These are phyloP conservation scores for Kodamaea sp. DNA, from an alignment of 1,139 yeast species.

Conservation along the genomic window DNA sequence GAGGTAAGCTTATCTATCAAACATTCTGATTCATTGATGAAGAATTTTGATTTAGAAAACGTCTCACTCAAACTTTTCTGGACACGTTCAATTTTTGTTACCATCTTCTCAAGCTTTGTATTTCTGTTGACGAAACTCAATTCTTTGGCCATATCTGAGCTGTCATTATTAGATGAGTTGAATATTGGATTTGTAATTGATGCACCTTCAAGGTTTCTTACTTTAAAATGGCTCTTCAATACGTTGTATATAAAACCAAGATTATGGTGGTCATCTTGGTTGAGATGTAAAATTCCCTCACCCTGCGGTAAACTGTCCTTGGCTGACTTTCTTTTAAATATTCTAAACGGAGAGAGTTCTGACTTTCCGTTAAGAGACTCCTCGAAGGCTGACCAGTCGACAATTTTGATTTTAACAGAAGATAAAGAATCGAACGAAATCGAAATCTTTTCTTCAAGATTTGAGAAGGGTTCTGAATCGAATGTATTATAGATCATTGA, in stretches of 20 bases:
- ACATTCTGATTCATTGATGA: constrained; percentile 28
- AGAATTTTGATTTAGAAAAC: constrained; percentile 19
- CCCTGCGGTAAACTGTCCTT: neutral
- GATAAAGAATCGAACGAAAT: constrained; percentile 34
- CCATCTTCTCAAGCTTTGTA: constrained; percentile 9
- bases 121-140: constrained; percentile 9
- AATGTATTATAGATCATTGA: constrained; percentile 36
- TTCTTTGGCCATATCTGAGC: constrained; percentile 3
- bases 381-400: constrained; percentile 24
- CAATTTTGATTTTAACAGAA: constrained; percentile 22
- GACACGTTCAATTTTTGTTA: constrained; percentile 10
- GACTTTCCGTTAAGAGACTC: constrained; percentile 30
- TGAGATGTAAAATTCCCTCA: constrained; percentile 8
- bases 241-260: constrained; percentile 35
- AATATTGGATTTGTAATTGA: constrained; percentile 10
- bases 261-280: constrained; percentile 33
- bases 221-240: constrained; percentile 33
- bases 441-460: constrained; percentile 23
- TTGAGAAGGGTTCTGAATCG: constrained; percentile 35
- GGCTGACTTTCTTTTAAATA: constrained; percentile 21
- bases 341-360: constrained; percentile 30
- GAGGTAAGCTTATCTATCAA: constrained; percentile 30
- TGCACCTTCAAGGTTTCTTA: constrained; percentile 37
- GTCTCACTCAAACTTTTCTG: constrained; percentile 1
- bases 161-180: constrained; percentile 5